Conservation (phyloP, 805 yeast genomes). For the Teunomyces funiuensis region DNA sequence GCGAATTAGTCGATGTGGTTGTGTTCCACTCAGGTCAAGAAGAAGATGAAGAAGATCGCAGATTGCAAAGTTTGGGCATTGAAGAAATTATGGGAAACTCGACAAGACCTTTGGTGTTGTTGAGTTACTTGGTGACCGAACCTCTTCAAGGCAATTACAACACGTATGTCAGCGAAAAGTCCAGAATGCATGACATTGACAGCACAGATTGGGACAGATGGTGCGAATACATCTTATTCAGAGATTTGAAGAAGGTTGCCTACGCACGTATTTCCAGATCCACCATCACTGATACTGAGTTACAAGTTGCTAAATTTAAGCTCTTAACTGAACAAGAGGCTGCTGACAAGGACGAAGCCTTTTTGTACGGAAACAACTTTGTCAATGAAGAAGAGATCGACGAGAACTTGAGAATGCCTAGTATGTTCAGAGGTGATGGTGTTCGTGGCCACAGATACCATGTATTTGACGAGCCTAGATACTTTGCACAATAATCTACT, state of each 20-base stretch:
- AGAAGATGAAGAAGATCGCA: conserved; percentile 92
- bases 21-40: conserved; percentile 99
- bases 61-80: conserved; percentile 77
- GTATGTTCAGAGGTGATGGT: conserved; percentile 81
- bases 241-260: conserved; percentile 81
- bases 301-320: conserved; percentile 91
- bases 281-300: conserved; percentile 93
- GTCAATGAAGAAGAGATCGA: conserved; percentile 58
- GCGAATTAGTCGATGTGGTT: conserved; percentile 82
- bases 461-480: conserved; percentile 92
- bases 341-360: conserved; percentile 30
- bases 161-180: conserved; percentile 78
- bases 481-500: conserved; percentile 44
- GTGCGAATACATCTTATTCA: conserved; percentile 95
- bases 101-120: conserved; percentile 78
- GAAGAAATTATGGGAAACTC: conserved; percentile 78
- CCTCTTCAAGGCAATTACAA: conserved; percentile 90
- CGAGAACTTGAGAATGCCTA: conserved; percentile 72
- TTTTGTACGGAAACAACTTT: conserved; percentile 55
- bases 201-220: conserved; percentile 94
- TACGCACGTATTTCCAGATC: conserved; percentile 93
- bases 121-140: conserved; percentile 87
- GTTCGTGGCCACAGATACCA: conserved; percentile 92
- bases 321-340: conserved; percentile 43
- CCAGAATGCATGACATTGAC: conserved; percentile 93